phyloP scores from a whole-genome alignment of 75 land plant genomes.

The Azolla pinnata region DNA sequence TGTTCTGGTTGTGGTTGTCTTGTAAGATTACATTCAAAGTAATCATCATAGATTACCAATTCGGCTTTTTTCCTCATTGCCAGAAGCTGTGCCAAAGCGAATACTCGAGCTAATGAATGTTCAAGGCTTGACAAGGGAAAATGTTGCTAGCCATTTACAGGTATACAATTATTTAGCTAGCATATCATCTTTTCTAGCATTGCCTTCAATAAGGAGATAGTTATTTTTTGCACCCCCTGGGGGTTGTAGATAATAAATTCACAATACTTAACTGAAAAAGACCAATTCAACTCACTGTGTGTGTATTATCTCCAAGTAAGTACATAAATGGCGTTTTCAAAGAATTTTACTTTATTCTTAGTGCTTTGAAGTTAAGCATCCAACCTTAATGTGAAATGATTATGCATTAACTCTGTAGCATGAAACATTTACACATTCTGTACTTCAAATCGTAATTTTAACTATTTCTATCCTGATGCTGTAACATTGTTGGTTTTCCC shows the following conservation, averaged over 20 bases:
- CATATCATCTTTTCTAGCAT: not conserved
- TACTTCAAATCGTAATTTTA: not conserved
- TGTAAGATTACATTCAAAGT: not conserved
- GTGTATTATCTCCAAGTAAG: not conserved
- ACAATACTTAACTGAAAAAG: not conserved
- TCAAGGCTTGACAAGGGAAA: conserved; percentile 60
- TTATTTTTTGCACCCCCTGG: not conserved
- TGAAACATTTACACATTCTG: not conserved
- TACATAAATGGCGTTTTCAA: not conserved
- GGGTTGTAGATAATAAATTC: too few relatives aligned
- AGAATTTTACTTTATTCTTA: not conserved
- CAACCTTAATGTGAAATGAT: not conserved
- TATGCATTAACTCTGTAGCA: not conserved
- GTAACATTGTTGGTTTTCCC: too few relatives aligned
- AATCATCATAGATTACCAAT: not conserved
- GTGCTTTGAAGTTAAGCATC: too few relatives aligned
- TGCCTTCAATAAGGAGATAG: conserved; percentile 1
- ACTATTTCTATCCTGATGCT: too few relatives aligned
- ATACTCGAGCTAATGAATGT: conserved; percentile 57
- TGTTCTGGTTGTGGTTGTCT: not conserved
- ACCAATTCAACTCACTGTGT: not conserved
- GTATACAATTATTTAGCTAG: conserved; percentile 4
- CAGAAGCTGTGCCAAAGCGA: conserved; percentile 65
- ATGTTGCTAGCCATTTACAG: conserved; percentile 60
- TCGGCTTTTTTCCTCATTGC: not conserved